Percentiles rank a stretch among this genome's conserved stretches.
phyloP scores from a whole-genome alignment of 2,329 filamentous ascomycete species.

The Epichloe festucae region DNA sequence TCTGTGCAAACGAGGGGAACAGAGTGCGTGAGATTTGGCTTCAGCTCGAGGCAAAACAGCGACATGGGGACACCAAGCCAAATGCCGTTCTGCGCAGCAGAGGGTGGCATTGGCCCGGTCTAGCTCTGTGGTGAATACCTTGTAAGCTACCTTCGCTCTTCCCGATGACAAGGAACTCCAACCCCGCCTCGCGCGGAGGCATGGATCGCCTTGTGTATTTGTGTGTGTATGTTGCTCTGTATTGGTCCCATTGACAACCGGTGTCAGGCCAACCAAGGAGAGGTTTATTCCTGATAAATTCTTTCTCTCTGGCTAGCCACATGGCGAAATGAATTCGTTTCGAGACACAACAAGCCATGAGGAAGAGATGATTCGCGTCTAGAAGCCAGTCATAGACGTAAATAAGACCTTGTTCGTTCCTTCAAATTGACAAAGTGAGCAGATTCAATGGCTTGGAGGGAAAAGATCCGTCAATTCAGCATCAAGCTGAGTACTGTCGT shows the following conservation, averaged over 20 bases:
- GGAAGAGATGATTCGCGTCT: conserved; percentile 8
- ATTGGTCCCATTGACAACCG: conserved; percentile 30
- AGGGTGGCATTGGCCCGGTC: conserved; percentile 9
- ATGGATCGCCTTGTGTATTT: background rate
- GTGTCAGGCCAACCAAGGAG: conserved; percentile 23
- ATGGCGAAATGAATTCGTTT: conserved; percentile 16
- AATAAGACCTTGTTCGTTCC: background rate
- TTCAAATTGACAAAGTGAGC: conserved; percentile 9
- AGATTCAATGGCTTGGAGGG: conserved; percentile 13
- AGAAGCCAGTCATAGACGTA: conserved; percentile 17
- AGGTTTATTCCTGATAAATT: conserved; percentile 25
- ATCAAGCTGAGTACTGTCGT: conserved; percentile 19
- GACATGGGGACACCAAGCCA: conserved; percentile 1
- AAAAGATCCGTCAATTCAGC: conserved; percentile 17
- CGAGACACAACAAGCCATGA: conserved; percentile 14
- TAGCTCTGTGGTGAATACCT: conserved; percentile 17
- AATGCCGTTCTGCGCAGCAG: conserved; percentile 19
- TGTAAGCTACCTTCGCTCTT: conserved; percentile 16
- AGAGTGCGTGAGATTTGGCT: background rate
- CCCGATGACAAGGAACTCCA: conserved; percentile 7
- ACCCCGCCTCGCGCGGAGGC: conserved; percentile 5
- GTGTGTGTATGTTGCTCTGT: conserved; percentile 2
- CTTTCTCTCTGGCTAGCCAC: conserved; percentile 16
- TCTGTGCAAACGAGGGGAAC: background rate
- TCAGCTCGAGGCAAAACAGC: conserved; percentile 4